Conservation (phyloP, 2,329 filamentous ascomycete genomes). For the Scopulariopsis brevicaulis region DNA sequence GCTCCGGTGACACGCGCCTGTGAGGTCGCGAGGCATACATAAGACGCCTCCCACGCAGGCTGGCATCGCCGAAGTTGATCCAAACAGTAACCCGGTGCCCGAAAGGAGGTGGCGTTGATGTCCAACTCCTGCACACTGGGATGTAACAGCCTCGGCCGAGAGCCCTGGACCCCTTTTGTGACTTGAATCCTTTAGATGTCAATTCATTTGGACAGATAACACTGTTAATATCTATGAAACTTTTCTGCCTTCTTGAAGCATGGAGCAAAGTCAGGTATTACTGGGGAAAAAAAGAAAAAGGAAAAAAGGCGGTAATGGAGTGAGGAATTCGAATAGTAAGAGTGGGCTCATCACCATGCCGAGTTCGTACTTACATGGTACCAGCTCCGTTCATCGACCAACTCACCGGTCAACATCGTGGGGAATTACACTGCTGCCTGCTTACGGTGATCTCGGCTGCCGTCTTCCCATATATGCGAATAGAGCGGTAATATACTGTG, state of each 20-base stretch:
- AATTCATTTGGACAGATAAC: no score
- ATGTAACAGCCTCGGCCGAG: no score
- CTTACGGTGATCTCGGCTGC: not conserved
- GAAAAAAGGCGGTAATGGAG: no score
- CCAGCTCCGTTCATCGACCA: not conserved
- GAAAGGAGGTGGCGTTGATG: not conserved
- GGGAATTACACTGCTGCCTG: not conserved
- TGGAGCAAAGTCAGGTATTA: no score
- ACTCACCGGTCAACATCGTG: not conserved
- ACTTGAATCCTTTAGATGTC: no score
- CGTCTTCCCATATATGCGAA: not conserved
- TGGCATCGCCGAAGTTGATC: not conserved
- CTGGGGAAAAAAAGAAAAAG: no score
- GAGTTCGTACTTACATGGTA: no score
- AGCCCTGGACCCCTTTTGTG: no score
- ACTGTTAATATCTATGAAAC: no score
- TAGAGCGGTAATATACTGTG: not conserved
- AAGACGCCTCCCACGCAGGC: not conserved
- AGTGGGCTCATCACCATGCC: no score
- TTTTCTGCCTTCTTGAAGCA: no score
- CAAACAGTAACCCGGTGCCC: not conserved
- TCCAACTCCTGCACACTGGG: not conserved
- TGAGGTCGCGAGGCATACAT: not conserved
- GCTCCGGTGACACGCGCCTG: not conserved
- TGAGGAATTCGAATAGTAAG: no score